phyloP scores from a whole-genome alignment of 179 eudicot genomes.

The Spinacia oleracea region DNA sequence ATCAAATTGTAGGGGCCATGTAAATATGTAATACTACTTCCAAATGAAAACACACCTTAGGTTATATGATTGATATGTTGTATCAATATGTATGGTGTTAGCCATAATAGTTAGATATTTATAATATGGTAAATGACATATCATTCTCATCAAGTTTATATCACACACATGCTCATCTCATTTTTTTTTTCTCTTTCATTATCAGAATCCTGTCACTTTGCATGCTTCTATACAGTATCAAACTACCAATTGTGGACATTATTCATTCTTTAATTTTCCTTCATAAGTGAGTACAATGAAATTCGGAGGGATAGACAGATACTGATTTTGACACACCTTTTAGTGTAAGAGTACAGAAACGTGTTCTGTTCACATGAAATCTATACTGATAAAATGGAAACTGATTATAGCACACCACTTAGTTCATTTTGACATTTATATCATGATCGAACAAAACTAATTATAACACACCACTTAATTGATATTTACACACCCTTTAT shows the following conservation, averaged over 20 bases:
- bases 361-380: too few relatives aligned
- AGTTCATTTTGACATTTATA: too few relatives aligned
- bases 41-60: slow-evolving; percentile 2
- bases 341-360: too few relatives aligned
- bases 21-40: not conserved
- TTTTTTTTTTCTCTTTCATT: not conserved
- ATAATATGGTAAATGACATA: not conserved
- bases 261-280: slow-evolving; percentile 1
- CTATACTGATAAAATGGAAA: too few relatives aligned
- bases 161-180: not conserved
- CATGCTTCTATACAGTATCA: slow-evolving; percentile 9
- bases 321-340: too few relatives aligned
- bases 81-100: not conserved
- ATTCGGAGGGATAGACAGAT: too few relatives aligned
- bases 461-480: too few relatives aligned
- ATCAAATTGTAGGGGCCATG: slow-evolving; percentile 19
- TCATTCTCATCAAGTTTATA: slow-evolving; percentile 14
- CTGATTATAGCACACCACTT: too few relatives aligned
- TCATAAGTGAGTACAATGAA: too few relatives aligned
- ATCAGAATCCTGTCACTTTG: slow-evolving; percentile 1
- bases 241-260: slow-evolving; percentile 2
- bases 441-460: too few relatives aligned
- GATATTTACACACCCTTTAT: too few relatives aligned
- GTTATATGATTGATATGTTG: too few relatives aligned
- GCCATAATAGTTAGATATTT: not conserved